Conservation (phyloP, 164 flowering plant genomes). For the Tinospora cordifolia region DNA sequence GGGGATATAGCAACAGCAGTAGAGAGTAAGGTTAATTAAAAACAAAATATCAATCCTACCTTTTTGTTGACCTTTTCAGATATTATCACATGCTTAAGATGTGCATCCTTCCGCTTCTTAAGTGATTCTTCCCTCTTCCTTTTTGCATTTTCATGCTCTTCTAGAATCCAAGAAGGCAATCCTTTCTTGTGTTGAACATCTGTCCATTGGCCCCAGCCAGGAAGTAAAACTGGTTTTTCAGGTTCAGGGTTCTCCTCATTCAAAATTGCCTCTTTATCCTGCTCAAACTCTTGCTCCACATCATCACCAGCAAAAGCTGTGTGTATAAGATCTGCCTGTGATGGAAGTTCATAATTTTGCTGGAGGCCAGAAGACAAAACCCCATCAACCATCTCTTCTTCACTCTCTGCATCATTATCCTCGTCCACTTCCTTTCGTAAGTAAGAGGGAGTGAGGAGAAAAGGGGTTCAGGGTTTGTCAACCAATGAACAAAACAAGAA, state of each 20-base stretch:
- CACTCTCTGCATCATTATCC: conserved; percentile 60
- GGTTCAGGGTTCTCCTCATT: conserved; percentile 86
- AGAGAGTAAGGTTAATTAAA: background rate
- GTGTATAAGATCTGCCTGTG: conserved; percentile 75
- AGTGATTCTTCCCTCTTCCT: conserved; percentile 60
- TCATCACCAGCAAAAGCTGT: conserved; percentile 94
- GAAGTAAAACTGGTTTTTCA: conserved; percentile 71
- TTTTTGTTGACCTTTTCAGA: conserved; percentile 79
- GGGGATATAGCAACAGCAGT: no score
- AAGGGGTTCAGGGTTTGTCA: conserved; percentile 5
- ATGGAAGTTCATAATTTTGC: conserved; percentile 62
- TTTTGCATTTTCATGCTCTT: conserved; percentile 68
- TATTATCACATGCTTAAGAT: conserved; percentile 67
- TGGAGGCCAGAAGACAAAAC: conserved; percentile 47
- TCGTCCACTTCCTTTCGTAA: conserved; percentile 35
- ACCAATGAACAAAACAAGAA: background rate
- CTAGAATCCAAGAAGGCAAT: conserved; percentile 68
- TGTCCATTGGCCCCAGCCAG: conserved; percentile 99
- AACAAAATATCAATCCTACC: conserved; percentile 28
- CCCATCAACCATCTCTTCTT: conserved; percentile 78
- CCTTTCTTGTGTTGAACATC: conserved; percentile 68
- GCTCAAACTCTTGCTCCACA: conserved; percentile 83
- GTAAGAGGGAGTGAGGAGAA: conserved; percentile 3
- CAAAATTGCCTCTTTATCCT: conserved; percentile 54
- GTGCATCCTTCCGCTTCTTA: conserved; percentile 76